Conservation (phyloP, 2,329 filamentous ascomycete genomes). For the Capronia americana region DNA sequence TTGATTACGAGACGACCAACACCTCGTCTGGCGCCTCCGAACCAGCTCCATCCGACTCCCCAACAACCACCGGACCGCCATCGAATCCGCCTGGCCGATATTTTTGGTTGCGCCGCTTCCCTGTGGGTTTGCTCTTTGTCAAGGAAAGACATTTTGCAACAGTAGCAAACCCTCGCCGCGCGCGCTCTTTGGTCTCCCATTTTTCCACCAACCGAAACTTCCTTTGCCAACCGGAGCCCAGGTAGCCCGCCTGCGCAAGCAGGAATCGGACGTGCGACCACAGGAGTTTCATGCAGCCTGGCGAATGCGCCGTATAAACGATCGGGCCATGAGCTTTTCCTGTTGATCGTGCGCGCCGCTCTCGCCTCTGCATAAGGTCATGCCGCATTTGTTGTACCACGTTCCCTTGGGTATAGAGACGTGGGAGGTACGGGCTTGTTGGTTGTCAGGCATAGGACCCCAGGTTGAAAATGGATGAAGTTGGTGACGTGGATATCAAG, state of each 20-base stretch:
- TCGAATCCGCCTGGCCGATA: conserved; percentile 20
- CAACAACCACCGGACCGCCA: conserved; percentile 9
- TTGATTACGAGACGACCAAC: conserved; percentile 22
- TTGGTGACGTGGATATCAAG: conserved; percentile 37
- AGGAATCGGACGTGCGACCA: conserved; percentile 24
- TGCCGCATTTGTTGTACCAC: conserved; percentile 35
- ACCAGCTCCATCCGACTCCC: conserved; percentile 7
- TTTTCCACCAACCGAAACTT: conserved; percentile 25
- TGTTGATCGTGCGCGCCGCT: conserved; percentile 29
- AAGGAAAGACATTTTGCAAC: conserved; percentile 14
- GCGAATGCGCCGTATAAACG: conserved; percentile 28
- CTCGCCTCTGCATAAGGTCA: conserved; percentile 32
- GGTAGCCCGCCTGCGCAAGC: conserved; percentile 15
- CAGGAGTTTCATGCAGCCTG: conserved; percentile 30
- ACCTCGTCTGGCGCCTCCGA: conserved; percentile 1
- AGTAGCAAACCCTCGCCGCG: conserved; percentile 19
- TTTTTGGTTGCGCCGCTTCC: conserved; percentile 28
- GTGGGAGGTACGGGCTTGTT: conserved; percentile 33
- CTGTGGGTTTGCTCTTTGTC: conserved; percentile 25
- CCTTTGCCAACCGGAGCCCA: conserved; percentile 22
- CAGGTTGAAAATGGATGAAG: conserved; percentile 37
- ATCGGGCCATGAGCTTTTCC: conserved; percentile 34
- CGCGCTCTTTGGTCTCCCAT: conserved; percentile 25
- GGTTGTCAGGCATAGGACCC: conserved; percentile 26
- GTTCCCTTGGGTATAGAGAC: conserved; percentile 37